These are phyloP conservation scores for Populus euphratica DNA, from an alignment of 345 rosid species.

Conservation along the genomic window DNA sequence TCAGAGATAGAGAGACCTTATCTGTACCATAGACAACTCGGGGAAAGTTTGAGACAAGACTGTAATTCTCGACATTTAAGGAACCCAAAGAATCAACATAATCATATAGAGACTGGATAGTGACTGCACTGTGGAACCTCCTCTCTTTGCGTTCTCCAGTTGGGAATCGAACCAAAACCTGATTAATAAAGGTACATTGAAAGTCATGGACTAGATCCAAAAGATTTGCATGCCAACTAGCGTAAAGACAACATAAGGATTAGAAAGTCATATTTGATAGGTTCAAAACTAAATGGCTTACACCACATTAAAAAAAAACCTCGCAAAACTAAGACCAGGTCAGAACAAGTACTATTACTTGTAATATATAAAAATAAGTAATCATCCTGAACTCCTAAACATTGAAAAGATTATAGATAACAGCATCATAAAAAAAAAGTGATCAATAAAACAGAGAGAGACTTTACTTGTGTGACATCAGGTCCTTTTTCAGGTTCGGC, in stretches of 20 bases:
- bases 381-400: not conserved
- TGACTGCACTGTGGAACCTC: constrained; percentile 60
- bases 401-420: not conserved
- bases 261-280: not conserved
- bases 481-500: constrained; percentile 91
- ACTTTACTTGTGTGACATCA: constrained; percentile 72
- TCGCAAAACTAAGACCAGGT: not conserved
- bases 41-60: constrained; percentile 85
- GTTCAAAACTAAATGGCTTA: not conserved
- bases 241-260: not conserved
- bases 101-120: constrained; percentile 66
- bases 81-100: constrained; percentile 90
- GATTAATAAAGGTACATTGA: not conserved
- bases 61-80: constrained; percentile 66
- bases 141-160: constrained; percentile 92
- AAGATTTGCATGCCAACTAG: not conserved
- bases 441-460: not conserved
- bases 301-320: not conserved
- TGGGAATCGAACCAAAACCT: constrained; percentile 93
- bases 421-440: not conserved
- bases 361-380: not conserved
- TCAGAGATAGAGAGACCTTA: constrained; percentile 52
- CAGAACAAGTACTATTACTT: not conserved
- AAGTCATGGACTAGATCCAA: not conserved
- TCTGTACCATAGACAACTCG: constrained; percentile 68